Base-by-base conservation (phyloP, 1,284 basidiomycete species). In the Flammula alnicola region DNA sequence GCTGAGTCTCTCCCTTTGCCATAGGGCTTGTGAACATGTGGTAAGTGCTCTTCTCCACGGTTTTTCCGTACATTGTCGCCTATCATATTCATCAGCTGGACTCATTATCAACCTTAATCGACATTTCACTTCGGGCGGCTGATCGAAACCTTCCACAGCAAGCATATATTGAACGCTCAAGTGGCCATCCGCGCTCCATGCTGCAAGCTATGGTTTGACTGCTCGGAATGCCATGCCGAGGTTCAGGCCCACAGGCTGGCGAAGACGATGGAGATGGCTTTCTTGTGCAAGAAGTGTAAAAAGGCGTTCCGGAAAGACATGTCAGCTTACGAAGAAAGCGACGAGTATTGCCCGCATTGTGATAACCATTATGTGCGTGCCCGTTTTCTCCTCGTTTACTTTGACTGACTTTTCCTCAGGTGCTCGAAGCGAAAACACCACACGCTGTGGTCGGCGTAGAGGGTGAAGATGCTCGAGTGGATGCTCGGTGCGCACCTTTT, bases 251-350 rank as follows among this genome's bases (percentile, higher is more conserved):
- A 99, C 63, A 60, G 55, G 1, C 76, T 99, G 26, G 71, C 72
- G 9, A 91, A 86, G 71, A 93, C 92, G 43, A 79, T 75, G 36
- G 96, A 98, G 74, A 95, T 99, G 93, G 77, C 77, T 0, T 97
- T 99, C 67, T 75, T 92, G 61, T 99, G 97, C 78, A 99, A 99
- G 72, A 97, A 98, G 72, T 99, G 97, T 78, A 91, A 91, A 67
- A 95, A 95, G 72, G 95, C 93, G 1, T 98, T 99, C 69, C 74
- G 96, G 54, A 98, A 99, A 72, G 93, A 98, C 68, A 93, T 98
- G 88, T 60, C 77, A 0, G 73, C 70, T 22, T 98, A 93, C 65
- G 97, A 99, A 63, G 94, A 97, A 67, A 91, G 91, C 57, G 96
- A 99, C 67, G 96, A 99, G 72, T 98, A 88, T 69, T 99, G 97